Conservation (phyloP, 768 basidiomycete genomes). For the Rickenella mellea region DNA sequence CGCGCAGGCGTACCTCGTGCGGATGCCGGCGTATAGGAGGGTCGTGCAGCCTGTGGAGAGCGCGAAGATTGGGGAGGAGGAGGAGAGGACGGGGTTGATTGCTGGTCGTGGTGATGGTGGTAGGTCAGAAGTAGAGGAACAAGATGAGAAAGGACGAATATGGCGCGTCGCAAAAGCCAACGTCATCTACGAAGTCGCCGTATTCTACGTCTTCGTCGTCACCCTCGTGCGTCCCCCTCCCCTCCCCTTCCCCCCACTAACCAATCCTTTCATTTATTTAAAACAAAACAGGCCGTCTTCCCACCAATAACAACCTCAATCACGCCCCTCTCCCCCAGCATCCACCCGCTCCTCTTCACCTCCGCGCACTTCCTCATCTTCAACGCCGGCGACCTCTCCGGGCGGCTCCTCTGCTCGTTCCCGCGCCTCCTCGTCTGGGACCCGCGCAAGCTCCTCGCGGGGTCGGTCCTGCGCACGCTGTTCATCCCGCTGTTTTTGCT, state of each 20-base stretch:
- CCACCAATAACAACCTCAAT: slow-evolving; percentile 81
- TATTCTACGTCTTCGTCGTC: slow-evolving; percentile 66
- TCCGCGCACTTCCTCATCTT: slow-evolving; percentile 71
- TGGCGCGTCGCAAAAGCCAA: slow-evolving; percentile 56
- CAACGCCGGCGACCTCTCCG: slow-evolving; percentile 63
- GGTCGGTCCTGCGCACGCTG: slow-evolving; percentile 63
- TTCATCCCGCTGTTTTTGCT: slow-evolving; percentile 85
- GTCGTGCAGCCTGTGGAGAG: slow-evolving; percentile 41
- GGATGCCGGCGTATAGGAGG: slow-evolving; percentile 48
- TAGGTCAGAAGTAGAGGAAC: slow-evolving; percentile 17
- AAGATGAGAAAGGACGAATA: slow-evolving; percentile 29
- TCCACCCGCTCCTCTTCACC: slow-evolving; percentile 78
- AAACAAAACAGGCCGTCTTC: slow-evolving; percentile 58
- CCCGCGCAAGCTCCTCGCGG: slow-evolving; percentile 44
- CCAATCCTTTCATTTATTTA: slow-evolving; percentile 2
- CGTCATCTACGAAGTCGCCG: slow-evolving; percentile 57
- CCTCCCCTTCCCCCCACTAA: neutral
- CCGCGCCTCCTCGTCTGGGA: slow-evolving; percentile 63
- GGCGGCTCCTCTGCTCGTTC: slow-evolving; percentile 60
- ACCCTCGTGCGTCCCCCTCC: slow-evolving; percentile 53
- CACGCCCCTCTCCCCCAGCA: slow-evolving; percentile 47
- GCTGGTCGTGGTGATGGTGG: too few relatives aligned
- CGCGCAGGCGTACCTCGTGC: slow-evolving; percentile 49
- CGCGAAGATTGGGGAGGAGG: slow-evolving; percentile 13
- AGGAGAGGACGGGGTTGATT: slow-evolving; percentile 3